A percentile compares a stretch with the other conserved stretches of the same genome.
phyloP scores from a whole-genome alignment of 257 asterid species.

The Salvia splendens region DNA sequence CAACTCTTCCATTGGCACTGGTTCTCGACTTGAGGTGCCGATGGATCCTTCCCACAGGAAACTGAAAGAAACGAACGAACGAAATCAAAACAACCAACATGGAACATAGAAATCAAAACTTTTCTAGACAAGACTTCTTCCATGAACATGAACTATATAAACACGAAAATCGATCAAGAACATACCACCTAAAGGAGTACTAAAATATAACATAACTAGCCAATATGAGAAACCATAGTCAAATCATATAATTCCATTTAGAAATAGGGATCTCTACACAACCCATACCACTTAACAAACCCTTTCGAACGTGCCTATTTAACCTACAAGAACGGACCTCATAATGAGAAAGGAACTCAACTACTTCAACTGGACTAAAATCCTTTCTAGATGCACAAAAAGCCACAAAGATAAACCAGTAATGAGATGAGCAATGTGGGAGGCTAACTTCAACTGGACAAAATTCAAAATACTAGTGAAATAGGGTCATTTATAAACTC shows the following conservation, averaged over 20 bases:
- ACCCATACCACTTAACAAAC: background rate
- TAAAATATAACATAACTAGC: background rate
- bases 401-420: background rate
- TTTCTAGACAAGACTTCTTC: background rate
- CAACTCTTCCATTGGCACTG: slow-evolving; percentile 86
- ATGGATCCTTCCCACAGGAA: slow-evolving; percentile 94
- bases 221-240: background rate
- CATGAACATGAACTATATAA: background rate
- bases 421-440: background rate
- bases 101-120: background rate
- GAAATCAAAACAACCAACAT: too few relatives aligned
- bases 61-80: slow-evolving; percentile 41
- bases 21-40: slow-evolving; percentile 92
- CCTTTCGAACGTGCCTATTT: too few relatives aligned
- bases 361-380: too few relatives aligned
- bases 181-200: background rate
- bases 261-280: background rate
- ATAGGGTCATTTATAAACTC: background rate
- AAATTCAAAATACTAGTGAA: background rate
- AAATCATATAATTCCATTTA: background rate
- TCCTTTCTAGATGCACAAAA: too few relatives aligned
- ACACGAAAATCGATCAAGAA: slow-evolving; percentile 5
- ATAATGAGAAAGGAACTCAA: background rate
- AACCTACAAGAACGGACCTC: background rate
- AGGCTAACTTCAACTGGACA: slow-evolving; percentile 1